Evolutionary conservation across 2,329 filamentous ascomycete species (phyloP).

Genomic region (Venturia carpophila): DNA sequence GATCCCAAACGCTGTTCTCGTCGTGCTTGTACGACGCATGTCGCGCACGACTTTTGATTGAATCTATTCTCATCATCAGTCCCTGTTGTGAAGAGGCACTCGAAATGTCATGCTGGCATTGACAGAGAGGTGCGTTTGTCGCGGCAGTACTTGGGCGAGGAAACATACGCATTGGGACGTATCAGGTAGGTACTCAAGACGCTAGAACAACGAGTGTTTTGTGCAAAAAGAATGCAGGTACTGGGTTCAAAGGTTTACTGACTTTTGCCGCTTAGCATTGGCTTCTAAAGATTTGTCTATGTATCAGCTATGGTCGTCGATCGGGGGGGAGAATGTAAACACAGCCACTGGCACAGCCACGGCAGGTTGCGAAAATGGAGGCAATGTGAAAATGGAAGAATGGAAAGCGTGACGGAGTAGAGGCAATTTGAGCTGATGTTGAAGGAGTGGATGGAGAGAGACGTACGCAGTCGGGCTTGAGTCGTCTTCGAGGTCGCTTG

Average conservation of each 20-base stretch:
- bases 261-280: conserved; percentile 12
- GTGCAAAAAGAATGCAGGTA: conserved; percentile 5
- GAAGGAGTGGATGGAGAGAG: neutral
- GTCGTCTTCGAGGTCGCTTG: neutral
- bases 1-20: neutral
- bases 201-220: neutral
- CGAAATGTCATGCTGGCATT: neutral
- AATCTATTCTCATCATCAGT: conserved; percentile 16
- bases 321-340: neutral
- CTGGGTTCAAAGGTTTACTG: conserved; percentile 9
- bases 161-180: conserved; percentile 13
- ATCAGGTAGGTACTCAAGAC: neutral
- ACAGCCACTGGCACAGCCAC: conserved; percentile 13
- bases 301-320: neutral
- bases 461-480: neutral
- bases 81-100: conserved; percentile 5
- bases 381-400: neutral
- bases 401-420: neutral
- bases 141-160: neutral
- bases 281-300: neutral
- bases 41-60: conserved; percentile 12
- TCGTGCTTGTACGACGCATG: conserved; percentile 13
- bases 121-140: conserved; percentile 5
- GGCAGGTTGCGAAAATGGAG: neutral
- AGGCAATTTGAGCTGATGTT: neutral